These are phyloP conservation scores for Parietichytrium sp. DNA, from an alignment of 108 stramenopile species.

Conservation along the genomic window DNA sequence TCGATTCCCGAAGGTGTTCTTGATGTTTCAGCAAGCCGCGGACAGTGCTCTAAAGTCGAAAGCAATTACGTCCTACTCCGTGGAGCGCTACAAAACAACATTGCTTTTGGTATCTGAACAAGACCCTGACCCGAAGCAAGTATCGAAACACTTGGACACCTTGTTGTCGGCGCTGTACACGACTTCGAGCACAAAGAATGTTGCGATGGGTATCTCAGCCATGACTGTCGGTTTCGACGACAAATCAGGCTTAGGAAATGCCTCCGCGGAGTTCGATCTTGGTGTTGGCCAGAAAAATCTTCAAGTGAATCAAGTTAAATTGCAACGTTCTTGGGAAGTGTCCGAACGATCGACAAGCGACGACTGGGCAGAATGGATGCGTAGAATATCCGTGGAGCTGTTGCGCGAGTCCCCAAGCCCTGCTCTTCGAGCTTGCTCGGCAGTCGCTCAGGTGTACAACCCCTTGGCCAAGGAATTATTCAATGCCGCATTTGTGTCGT, in stretches of 20 bases:
- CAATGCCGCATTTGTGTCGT: constrained; percentile 92
- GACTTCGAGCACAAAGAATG: neutral
- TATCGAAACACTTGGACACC: neutral
- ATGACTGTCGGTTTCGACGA: too few species aligned
- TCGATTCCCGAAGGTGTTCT: neutral
- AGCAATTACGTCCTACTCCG: neutral
- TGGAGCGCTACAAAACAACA: neutral
- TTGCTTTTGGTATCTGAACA: neutral
- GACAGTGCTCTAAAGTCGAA: neutral
- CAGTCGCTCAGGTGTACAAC: constrained; percentile 86
- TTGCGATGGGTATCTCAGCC: too few species aligned
- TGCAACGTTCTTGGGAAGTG: constrained; percentile 87
- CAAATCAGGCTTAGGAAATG: constrained; percentile 5
- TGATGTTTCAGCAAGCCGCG: constrained; percentile 16
- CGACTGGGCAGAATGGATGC: constrained; percentile 97
- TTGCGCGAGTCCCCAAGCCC: constrained; percentile 90
- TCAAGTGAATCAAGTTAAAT: constrained; percentile 66
- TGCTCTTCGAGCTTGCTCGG: constrained; percentile 82
- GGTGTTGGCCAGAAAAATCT: constrained; percentile 36
- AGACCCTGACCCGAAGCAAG: too few species aligned
- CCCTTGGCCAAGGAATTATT: constrained; percentile 90
- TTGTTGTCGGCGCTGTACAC: neutral
- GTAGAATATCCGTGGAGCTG: constrained; percentile 81
- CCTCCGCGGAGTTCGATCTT: neutral
- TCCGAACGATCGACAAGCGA: constrained; percentile 78